Percentiles rank a stretch among this genome's conserved stretches.
These are phyloP conservation scores for Pseudocercospora eumusae DNA, from an alignment of 2,329 filamentous ascomycete genomes.

Conservation along the genomic window DNA sequence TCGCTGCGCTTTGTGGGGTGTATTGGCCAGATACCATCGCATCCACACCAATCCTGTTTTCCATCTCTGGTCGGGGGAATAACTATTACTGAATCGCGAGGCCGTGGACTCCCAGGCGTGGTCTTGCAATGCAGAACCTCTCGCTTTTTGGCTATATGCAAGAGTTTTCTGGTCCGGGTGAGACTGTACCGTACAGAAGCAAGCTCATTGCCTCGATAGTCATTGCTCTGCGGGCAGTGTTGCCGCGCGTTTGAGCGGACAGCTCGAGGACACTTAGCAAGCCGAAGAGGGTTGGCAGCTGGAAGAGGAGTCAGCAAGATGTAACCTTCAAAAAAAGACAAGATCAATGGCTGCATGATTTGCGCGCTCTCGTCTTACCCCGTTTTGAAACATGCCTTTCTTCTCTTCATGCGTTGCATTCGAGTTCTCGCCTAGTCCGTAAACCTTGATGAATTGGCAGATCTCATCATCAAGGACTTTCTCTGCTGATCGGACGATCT, in stretches of 20 bases:
- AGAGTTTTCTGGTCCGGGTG: background rate
- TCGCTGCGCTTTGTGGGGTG: background rate
- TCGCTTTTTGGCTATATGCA: background rate
- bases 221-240: background rate
- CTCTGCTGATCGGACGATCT: background rate
- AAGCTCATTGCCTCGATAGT: background rate
- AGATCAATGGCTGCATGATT: background rate
- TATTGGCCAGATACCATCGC: background rate
- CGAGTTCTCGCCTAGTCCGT: background rate
- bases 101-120: background rate
- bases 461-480: background rate
- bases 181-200: background rate
- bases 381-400: background rate
- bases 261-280: background rate
- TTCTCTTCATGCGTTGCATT: background rate
- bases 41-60: background rate
- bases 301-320: background rate
- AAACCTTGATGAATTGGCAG: background rate
- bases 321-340: too few relatives aligned
- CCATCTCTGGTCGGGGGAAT: too few relatives aligned
- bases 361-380: background rate
- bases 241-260: background rate
- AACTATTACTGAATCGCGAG: background rate
- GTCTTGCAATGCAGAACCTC: background rate
- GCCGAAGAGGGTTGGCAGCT: background rate